Conservation (phyloP, 352 stramenopile genomes). For the Phytophthora pini region DNA sequence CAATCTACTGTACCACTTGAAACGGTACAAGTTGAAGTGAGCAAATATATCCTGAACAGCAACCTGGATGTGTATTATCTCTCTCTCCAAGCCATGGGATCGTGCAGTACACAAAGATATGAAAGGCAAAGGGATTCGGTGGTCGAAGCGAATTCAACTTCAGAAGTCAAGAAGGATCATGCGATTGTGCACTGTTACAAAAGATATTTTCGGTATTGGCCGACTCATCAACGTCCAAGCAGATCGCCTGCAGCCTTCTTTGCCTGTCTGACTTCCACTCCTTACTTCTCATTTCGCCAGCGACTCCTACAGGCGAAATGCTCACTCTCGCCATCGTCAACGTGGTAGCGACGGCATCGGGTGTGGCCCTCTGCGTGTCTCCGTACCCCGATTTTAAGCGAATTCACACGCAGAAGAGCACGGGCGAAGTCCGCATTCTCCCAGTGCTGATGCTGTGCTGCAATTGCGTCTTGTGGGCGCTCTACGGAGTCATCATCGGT, state of each 20-base stretch:
- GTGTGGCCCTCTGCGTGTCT: conserved; percentile 30
- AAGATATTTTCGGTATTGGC: neutral
- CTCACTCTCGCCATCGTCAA: conserved; percentile 36
- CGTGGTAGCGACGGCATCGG: conserved; percentile 24
- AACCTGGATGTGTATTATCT: too few relatives aligned
- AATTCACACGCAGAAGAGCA: conserved; percentile 30
- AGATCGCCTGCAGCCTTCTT: neutral
- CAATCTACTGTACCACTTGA: neutral
- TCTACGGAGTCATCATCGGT: conserved; percentile 43
- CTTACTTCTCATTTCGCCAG: conserved; percentile 17
- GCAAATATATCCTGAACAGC: too few relatives aligned
- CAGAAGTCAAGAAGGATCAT: too few relatives aligned
- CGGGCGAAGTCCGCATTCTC: conserved; percentile 46
- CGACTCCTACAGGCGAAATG: conserved; percentile 16
- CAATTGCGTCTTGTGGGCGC: conserved; percentile 49
- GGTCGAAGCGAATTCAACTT: too few relatives aligned
- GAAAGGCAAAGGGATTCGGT: too few relatives aligned
- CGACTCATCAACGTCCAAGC: neutral
- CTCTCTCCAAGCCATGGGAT: too few relatives aligned
- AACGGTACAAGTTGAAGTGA: conserved; percentile 1
- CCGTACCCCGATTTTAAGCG: conserved; percentile 30
- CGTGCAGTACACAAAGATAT: too few relatives aligned
- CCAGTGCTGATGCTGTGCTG: conserved; percentile 47
- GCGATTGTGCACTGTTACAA: too few relatives aligned
- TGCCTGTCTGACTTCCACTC: neutral